Evolutionary conservation across 495 filamentous ascomycete species (phyloP), one percentile per base, ranked within the genome.

Genomic region (Collariella sp.): DNA sequence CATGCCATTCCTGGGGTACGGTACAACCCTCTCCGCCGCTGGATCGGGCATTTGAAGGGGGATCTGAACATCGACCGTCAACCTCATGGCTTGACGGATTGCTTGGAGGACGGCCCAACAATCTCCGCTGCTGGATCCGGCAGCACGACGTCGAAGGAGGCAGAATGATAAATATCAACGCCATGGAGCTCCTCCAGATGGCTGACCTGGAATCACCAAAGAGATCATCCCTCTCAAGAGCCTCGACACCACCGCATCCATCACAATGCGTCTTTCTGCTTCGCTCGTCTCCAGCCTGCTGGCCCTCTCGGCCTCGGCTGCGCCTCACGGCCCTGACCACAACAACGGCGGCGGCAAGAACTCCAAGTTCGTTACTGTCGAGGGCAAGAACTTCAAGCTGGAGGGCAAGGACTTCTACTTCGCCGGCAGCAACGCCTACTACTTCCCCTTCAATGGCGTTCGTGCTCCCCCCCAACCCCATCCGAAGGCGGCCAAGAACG

Each of bases 381-480:
- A 76, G 3, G 82, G 76, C 0, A 68, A 70, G 7, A 74, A 81
- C 31, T 87, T 88, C 69, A 75, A 74, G 58, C 79, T 87, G 24
- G 74, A 84, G 55, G 83, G 83, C 23, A 67, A 78, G 47, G 77
- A 77, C n/a, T 76, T 77, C 61, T 79, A 85, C 66, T 86, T 80
- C 67, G 80, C 83, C 2, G 86, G 86, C 2, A 83, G 80, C 23
- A 89, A 89, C 62, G 70, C 81, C 7, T 90, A 88, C 67, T 89
- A 84, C 75, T 78, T 88, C 29, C 76, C 77, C 0, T 87, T 87
- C 60, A 66, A 63, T 24, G 71, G 67, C 24, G 75, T 75, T 19
- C 7, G 67, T 66, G n/a, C n/a, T 9, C 7, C 33, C n/a, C 10
- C n/a, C 46, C 46, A 18, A 48, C 46, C 20, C 0, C 12, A 81